These are phyloP conservation scores for Aspergillus sp. DNA, from an alignment of 2,329 filamentous ascomycete genomes.

Conservation along the genomic window DNA sequence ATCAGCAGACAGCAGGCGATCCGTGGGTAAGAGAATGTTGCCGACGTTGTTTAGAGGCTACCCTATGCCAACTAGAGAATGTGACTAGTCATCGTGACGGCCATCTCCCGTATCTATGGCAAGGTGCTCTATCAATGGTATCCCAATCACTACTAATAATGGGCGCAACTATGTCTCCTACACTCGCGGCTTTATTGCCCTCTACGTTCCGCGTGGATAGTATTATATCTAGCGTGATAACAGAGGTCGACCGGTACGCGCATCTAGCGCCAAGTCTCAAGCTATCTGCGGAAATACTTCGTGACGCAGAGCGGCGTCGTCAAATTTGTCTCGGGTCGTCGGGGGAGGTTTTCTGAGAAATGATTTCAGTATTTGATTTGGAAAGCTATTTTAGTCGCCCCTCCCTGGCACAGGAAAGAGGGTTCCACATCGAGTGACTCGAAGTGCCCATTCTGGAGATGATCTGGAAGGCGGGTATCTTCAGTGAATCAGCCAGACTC, in stretches of 20 bases:
- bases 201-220: conserved; percentile 62
- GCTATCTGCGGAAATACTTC: conserved; percentile 76
- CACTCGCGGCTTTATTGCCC: conserved; percentile 65
- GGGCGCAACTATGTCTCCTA: conserved; percentile 78
- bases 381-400: neutral
- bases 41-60: conserved; percentile 77
- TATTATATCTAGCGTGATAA: conserved; percentile 75
- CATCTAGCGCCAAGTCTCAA: conserved; percentile 73
- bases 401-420: neutral
- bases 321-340: conserved; percentile 44
- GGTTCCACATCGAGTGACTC: neutral
- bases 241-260: conserved; percentile 72
- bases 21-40: conserved; percentile 74
- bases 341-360: conserved; percentile 2
- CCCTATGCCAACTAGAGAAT: conserved; percentile 75
- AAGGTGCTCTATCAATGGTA: conserved; percentile 78
- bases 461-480: neutral
- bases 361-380: neutral
- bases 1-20: conserved; percentile 71
- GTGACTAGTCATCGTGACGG: conserved; percentile 77
- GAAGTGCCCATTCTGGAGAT: neutral
- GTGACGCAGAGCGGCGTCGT: conserved; percentile 72
- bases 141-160: conserved; percentile 80
- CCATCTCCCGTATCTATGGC: conserved; percentile 83
- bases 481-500: neutral